These are phyloP conservation scores for Cupressus sempervirens DNA, from an alignment of 75 land plant genomes.

Conservation along the genomic window DNA sequence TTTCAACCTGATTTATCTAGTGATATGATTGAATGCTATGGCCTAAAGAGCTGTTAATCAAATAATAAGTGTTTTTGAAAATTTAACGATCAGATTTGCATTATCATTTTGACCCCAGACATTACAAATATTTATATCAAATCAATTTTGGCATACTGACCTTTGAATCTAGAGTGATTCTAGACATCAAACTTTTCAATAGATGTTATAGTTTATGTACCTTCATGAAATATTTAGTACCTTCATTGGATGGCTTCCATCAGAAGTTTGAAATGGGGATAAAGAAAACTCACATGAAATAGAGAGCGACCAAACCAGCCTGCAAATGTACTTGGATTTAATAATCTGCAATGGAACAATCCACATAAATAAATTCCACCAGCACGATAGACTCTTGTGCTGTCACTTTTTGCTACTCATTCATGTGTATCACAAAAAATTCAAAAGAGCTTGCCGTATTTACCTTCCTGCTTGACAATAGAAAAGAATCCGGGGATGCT, in stretches of 20 bases:
- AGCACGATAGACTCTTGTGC: not conserved
- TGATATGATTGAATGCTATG: too few relatives aligned
- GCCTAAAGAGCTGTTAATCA: too few relatives aligned
- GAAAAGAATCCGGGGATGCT: constrained; percentile 89
- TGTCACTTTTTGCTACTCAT: not conserved
- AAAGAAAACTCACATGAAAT: constrained; percentile 68
- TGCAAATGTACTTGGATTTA: constrained; percentile 99
- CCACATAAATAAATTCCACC: not conserved
- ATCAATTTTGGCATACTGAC: not conserved
- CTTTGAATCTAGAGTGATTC: not conserved
- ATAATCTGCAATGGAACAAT: constrained; percentile 42
- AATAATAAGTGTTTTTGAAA: too few relatives aligned
- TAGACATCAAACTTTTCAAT: not conserved
- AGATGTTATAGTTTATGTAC: not conserved
- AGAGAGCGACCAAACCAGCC: constrained; percentile 98
- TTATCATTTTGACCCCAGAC: not conserved
- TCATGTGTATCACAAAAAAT: not conserved
- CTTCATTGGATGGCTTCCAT: not conserved
- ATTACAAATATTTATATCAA: not conserved
- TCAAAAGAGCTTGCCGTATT: not conserved
- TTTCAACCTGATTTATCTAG: too few relatives aligned
- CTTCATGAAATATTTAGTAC: not conserved
- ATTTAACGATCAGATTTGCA: too few relatives aligned
- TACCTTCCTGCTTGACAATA: constrained; percentile 99
- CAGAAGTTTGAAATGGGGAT: not conserved